These are phyloP conservation scores for Primulina eburnea DNA, from an alignment of 257 asterid species.

Conservation along the genomic window DNA sequence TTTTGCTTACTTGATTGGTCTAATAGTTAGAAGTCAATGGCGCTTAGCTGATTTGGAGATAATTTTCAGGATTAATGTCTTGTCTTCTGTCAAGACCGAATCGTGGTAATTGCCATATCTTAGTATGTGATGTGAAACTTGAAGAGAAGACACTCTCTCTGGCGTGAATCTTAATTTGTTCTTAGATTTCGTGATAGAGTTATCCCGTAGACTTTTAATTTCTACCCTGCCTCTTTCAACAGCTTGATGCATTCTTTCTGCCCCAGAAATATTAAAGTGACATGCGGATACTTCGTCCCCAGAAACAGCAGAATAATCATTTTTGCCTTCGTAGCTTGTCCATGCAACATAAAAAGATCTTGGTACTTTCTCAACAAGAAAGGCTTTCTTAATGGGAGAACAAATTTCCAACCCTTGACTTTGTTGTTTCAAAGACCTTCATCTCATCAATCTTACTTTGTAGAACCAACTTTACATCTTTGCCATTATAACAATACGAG, in stretches of 20 bases:
- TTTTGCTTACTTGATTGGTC: constrained; percentile 20
- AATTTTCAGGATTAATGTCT: background rate
- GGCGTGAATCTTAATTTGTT: background rate
- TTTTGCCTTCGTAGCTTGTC: too few species aligned
- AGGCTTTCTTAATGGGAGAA: background rate
- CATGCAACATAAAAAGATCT: too few species aligned
- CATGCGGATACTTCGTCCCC: too few species aligned
- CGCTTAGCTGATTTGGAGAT: constrained; percentile 12
- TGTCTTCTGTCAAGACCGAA: background rate
- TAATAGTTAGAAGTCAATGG: constrained; percentile 13
- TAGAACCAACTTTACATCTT: too few species aligned
- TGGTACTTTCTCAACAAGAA: too few species aligned
- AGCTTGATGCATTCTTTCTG: background rate
- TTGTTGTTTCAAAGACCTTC: too few species aligned
- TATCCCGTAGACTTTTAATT: background rate
- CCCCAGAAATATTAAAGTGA: too few species aligned
- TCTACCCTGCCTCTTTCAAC: too few species aligned
- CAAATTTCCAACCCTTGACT: background rate
- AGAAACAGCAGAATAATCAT: too few species aligned
- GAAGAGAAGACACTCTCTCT: background rate
- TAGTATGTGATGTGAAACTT: background rate
- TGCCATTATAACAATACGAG: too few species aligned
- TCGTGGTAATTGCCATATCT: background rate
- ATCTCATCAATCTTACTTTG: too few species aligned
- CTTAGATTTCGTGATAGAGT: background rate